phyloP scores from a whole-genome alignment of 2,329 filamentous ascomycete genomes.

The Monosporascus sp. region DNA sequence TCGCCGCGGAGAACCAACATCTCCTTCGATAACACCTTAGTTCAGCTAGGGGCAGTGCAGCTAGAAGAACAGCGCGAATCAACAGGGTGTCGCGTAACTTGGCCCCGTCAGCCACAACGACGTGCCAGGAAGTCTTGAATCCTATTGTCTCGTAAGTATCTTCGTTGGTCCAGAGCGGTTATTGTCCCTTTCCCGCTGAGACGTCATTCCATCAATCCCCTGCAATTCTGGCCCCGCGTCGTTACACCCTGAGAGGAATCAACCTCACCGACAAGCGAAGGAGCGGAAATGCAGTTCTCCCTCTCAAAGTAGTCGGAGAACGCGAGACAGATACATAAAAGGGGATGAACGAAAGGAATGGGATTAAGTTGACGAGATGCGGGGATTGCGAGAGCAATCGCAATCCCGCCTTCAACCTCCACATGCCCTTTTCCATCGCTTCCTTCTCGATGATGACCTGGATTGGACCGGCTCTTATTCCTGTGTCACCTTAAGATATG shows the following conservation, averaged over 20 bases:
- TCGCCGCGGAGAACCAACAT: no score
- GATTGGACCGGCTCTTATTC: neutral
- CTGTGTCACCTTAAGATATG: neutral
- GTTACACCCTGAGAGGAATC: neutral
- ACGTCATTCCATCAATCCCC: no score
- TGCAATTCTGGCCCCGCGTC: neutral
- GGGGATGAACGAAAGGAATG: neutral
- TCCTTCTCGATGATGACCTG: neutral
- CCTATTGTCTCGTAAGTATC: no score
- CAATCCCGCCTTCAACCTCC: neutral
- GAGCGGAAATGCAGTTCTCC: neutral
- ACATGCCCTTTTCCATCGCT: neutral
- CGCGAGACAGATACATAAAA: neutral
- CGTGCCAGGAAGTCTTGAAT: no score
- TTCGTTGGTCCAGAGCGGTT: no score
- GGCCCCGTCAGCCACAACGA: no score
- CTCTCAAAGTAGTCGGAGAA: neutral
- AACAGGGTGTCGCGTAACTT: no score
- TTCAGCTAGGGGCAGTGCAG: no score
- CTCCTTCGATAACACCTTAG: no score
- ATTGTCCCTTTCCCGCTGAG: no score
- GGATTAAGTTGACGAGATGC: neutral
- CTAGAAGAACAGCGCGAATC: no score
- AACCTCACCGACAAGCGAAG: no score
- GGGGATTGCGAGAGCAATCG: neutral